Conservation (phyloP, 1,284 basidiomycete species). For the Fomitopsis pinicola region DNA sequence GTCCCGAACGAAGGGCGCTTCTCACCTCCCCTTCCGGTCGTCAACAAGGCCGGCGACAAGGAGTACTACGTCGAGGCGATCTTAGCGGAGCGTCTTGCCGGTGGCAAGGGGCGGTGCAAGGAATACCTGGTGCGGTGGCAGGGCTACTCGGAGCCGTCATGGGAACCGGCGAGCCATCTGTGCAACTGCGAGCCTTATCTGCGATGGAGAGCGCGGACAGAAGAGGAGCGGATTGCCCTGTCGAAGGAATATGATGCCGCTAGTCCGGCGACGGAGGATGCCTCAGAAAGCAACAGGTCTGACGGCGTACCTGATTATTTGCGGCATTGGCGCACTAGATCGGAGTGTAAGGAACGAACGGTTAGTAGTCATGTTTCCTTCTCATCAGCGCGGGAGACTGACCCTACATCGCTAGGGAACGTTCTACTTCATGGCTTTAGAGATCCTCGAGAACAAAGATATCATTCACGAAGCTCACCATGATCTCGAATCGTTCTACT, state of each 20-base stretch:
- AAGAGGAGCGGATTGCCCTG: background rate
- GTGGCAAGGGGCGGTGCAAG: background rate
- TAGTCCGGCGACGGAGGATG: no score
- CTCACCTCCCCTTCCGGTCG: background rate
- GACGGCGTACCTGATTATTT: background rate
- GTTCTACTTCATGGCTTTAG: slow-evolving; percentile 11
- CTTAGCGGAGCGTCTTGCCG: background rate
- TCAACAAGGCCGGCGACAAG: background rate
- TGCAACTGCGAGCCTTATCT: background rate
- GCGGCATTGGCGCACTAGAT: background rate
- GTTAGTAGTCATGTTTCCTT: slow-evolving; percentile 1
- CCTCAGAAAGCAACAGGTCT: no score
- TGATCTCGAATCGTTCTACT: slow-evolving; percentile 16
- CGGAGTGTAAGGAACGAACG: slow-evolving; percentile 9
- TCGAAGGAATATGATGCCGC: background rate
- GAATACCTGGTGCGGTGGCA: background rate
- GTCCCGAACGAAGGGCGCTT: background rate
- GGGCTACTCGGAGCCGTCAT: background rate
- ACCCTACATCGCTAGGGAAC: slow-evolving; percentile 9
- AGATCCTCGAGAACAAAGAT: background rate
- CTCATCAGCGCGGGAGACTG: no score
- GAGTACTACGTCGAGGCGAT: background rate
- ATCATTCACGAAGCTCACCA: slow-evolving; percentile 7
- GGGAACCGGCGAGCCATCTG: background rate
- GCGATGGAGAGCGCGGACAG: background rate